A percentile compares a stretch with the other conserved stretches of the same genome.
phyloP scores from a whole-genome alignment of 2,329 filamentous ascomycete genomes.

The Drechslerella stenobrocha region DNA sequence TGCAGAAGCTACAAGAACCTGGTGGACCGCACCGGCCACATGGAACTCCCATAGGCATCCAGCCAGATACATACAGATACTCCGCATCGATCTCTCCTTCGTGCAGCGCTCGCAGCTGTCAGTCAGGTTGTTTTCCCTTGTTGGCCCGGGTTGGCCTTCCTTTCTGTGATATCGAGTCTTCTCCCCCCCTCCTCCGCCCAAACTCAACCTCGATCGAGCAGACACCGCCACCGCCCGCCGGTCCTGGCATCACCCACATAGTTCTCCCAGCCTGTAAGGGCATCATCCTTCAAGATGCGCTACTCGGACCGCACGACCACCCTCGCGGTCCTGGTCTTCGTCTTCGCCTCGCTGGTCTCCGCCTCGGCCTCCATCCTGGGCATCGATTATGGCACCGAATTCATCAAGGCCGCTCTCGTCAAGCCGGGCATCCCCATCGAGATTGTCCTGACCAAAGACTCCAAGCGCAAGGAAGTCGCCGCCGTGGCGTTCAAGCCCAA shows the following conservation, averaged over 20 bases:
- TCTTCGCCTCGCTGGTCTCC: constrained; percentile 63
- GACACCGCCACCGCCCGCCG: constrained; percentile 5
- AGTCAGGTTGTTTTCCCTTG: background rate
- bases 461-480: constrained; percentile 88
- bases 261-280: constrained; percentile 37
- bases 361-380: constrained; percentile 79
- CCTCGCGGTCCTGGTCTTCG: constrained; percentile 61
- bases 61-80: constrained; percentile 3
- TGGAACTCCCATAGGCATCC: constrained; percentile 32
- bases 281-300: constrained; percentile 49
- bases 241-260: constrained; percentile 18
- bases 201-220: background rate
- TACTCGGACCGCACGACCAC: constrained; percentile 55
- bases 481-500: constrained; percentile 88
- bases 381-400: constrained; percentile 92
- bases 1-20: constrained; percentile 47
- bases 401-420: constrained; percentile 92
- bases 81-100: background rate
- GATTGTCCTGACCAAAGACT: constrained; percentile 97
- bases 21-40: constrained; percentile 38
- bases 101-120: constrained; percentile 1
- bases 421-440: constrained; percentile 97
- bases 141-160: constrained; percentile 44
- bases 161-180: constrained; percentile 6
- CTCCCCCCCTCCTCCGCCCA: background rate